Conservation (phyloP, 129 eudicot species). For the Saussurea involucrata region DNA sequence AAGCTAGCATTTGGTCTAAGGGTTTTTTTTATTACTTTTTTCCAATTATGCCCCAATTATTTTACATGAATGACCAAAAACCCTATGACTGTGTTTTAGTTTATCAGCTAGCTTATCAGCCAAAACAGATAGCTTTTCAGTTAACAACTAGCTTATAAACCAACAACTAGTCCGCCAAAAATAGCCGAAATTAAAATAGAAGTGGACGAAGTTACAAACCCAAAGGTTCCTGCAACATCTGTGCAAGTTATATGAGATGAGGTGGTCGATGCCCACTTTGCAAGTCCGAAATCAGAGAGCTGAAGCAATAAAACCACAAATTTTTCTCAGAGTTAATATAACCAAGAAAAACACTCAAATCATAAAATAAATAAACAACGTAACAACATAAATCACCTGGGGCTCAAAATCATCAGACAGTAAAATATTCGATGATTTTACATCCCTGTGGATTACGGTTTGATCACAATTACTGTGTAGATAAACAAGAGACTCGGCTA, state of each 20-base stretch:
- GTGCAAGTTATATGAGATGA: slow-evolving; percentile 42
- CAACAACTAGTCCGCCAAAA: not conserved
- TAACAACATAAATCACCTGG: slow-evolving; percentile 43
- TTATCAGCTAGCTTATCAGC: not conserved
- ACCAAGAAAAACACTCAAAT: not conserved
- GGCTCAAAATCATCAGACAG: slow-evolving; percentile 92
- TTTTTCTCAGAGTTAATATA: not conserved
- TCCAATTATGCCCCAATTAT: not conserved
- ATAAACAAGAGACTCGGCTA: slow-evolving; percentile 61
- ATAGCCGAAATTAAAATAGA: not conserved
- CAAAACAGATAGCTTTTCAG: not conserved
- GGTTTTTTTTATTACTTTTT: not conserved
- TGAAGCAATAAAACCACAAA: slow-evolving; percentile 18
- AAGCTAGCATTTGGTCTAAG: not conserved
- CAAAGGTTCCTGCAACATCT: slow-evolving; percentile 84
- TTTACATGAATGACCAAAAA: not conserved
- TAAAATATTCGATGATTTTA: slow-evolving; percentile 89
- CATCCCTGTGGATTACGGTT: slow-evolving; percentile 85
- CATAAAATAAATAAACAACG: not conserved
- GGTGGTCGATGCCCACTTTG: slow-evolving; percentile 54
- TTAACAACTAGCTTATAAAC: not conserved
- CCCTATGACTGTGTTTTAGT: not conserved
- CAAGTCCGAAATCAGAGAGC: slow-evolving; percentile 92
- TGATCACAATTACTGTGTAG: slow-evolving; percentile 41
- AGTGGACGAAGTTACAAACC: slow-evolving; percentile 37